Base-by-base conservation (phyloP, 2,329 filamentous ascomycete genomes). In the Colletotrichum gigasporum region DNA sequence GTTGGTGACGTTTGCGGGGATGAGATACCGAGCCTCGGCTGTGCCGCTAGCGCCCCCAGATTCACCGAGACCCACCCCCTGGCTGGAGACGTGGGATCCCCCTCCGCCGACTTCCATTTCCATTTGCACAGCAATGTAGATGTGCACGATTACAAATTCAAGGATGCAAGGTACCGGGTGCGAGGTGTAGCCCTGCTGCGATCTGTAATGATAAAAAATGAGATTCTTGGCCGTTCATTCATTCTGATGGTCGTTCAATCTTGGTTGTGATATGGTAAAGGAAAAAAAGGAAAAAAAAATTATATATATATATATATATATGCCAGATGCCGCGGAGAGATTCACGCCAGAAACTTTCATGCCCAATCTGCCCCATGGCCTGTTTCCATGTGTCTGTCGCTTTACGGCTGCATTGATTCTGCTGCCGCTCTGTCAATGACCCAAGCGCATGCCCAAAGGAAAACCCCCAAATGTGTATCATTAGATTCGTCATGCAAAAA, bases 1-100 rank as follows among this genome's bases (percentile, higher is more conserved):
- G 55, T 30, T 35, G 47, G 44, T 67, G 65, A 67, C 65, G 63
- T 68, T 64, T 70, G 69, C 67, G 69, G 67, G 68, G 54, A 60
- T 16, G 55, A 58, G 67, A 66, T 69, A 64, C 68, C 70, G 68
- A 70, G 65, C 65, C 66, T 68, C 66, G 64, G 62, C 61, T 63
- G 66, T 62, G 42, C 12, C 28, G 32, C 39, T 63, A 58, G 59
- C n/a, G n/a, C n/a, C 48, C 44, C 48, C 55, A 37, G 41, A 18
- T 42, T 44, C 48, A 26, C 56, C 41, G 28, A n/a, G 42, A 35
- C 26, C 61, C 61, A 58, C 48, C 28, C 26, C 39, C 9, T 50
- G 42, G 16, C 14, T 50, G 42, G 16, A 10, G 10, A 34, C 32
- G 10, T 34, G 3, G 5, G 32, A 14, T 34, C 3, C 32, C 10